Conservation (phyloP, 164 flowering plant species). For the Buxus sempervirens region DNA sequence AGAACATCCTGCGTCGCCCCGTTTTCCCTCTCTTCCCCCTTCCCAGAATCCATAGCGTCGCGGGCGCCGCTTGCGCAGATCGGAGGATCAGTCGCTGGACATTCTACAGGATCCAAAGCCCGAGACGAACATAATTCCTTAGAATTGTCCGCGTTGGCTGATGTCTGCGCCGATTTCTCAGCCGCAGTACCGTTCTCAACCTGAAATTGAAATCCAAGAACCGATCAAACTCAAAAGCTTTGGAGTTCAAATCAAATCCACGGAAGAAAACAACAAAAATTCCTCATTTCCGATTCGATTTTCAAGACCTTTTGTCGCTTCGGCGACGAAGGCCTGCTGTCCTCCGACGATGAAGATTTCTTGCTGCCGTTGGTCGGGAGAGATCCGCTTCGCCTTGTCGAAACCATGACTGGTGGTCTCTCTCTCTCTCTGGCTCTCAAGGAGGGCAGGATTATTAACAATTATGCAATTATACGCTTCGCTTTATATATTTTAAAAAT, state of each 20-base stretch:
- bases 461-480: background rate
- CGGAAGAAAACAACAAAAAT: too few species aligned
- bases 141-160: slow-evolving; percentile 36
- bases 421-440: background rate
- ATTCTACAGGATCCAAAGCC: slow-evolving; percentile 44
- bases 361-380: slow-evolving; percentile 48
- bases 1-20: slow-evolving; percentile 25
- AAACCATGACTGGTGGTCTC: slow-evolving; percentile 53
- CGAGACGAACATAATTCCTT: slow-evolving; percentile 40
- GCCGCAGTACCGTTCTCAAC: slow-evolving; percentile 38
- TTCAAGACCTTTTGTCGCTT: slow-evolving; percentile 67
- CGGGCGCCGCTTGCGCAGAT: slow-evolving; percentile 13
- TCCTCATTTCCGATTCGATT: background rate
- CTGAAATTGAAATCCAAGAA: slow-evolving; percentile 22
- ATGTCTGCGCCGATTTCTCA: slow-evolving; percentile 42
- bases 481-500: background rate
- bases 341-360: slow-evolving; percentile 63
- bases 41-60: slow-evolving; percentile 17
- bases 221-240: background rate
- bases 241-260: background rate
- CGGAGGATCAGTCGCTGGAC: slow-evolving; percentile 34
- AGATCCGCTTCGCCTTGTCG: slow-evolving; percentile 87
- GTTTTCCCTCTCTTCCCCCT: slow-evolving; percentile 14
- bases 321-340: slow-evolving; percentile 67
- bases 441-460: background rate